Percentiles rank a stretch among this genome's conserved stretches.
Conservation (phyloP, 176 grass and related monocot genomes). For the Eremochloa ophiuroides region DNA sequence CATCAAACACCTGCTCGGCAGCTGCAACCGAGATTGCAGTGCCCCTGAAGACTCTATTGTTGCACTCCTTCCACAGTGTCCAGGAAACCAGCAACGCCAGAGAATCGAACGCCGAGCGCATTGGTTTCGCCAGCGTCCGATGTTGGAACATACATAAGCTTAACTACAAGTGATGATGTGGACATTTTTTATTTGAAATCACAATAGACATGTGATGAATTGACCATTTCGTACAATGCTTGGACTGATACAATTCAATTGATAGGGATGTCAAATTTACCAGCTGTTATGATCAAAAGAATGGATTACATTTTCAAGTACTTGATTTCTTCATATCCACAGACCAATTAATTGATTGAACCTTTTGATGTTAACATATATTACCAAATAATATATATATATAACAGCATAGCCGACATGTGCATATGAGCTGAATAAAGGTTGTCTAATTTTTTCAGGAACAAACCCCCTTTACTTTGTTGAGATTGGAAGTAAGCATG, state of each 20-base stretch:
- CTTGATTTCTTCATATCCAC: neutral
- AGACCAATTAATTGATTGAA: neutral
- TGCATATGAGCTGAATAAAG: neutral
- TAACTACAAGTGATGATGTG: neutral
- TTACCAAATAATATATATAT: neutral
- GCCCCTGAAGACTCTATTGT: too few species aligned
- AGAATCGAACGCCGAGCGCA: too few species aligned
- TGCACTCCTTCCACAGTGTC: too few species aligned
- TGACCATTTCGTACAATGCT: constrained; percentile 7
- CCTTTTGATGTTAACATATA: neutral
- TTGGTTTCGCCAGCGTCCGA: too few species aligned
- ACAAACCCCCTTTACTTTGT: neutral
- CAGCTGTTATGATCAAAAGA: neutral
- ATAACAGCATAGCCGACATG: neutral
- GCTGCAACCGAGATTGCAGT: too few species aligned
- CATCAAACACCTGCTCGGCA: too few species aligned
- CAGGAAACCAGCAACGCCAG: too few species aligned
- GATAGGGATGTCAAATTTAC: neutral
- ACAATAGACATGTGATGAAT: constrained; percentile 23
- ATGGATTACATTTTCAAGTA: neutral
- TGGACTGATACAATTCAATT: neutral
- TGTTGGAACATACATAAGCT: too few species aligned
- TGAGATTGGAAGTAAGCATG: neutral
- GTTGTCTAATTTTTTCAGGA: neutral
- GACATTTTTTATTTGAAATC: neutral